phyloP scores from a whole-genome alignment of 2,329 filamentous ascomycete genomes.

The Cercospora sp. region DNA sequence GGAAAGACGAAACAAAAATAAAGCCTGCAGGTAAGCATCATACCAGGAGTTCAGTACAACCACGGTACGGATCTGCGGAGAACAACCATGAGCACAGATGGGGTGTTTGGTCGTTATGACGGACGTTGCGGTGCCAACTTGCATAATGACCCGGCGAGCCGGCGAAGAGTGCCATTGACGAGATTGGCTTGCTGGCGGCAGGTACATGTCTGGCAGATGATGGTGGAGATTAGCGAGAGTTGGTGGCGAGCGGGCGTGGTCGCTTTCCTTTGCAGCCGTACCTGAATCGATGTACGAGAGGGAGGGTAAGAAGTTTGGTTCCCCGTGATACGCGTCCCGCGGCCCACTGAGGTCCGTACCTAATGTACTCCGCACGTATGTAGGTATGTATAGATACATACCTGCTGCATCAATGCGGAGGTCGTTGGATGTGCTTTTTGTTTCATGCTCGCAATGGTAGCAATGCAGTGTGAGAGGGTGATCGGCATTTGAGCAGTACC shows the following conservation, averaged over 20 bases:
- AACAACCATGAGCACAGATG: background rate
- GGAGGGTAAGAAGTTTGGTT: background rate
- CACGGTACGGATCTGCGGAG: background rate
- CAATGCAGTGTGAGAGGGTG: background rate
- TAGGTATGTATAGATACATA: background rate
- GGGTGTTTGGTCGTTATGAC: background rate
- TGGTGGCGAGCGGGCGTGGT: background rate
- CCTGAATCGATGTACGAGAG: background rate
- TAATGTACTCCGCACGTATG: background rate
- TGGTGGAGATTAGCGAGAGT: background rate
- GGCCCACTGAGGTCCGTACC: background rate
- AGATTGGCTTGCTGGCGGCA: background rate
- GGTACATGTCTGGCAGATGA: background rate
- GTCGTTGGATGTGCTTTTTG: background rate
- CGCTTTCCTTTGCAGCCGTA: background rate
- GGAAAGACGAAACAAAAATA: background rate
- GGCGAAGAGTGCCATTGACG: background rate
- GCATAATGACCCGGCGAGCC: background rate
- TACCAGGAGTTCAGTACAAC: background rate
- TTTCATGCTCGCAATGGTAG: background rate
- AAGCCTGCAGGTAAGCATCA: background rate
- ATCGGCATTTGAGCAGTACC: background rate
- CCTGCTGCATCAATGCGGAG: background rate
- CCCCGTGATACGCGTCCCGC: background rate
- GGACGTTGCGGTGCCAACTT: background rate